Evolutionary conservation across 2,329 filamentous ascomycete species (phyloP).

Genomic region (Aspergillus neoniger): DNA sequence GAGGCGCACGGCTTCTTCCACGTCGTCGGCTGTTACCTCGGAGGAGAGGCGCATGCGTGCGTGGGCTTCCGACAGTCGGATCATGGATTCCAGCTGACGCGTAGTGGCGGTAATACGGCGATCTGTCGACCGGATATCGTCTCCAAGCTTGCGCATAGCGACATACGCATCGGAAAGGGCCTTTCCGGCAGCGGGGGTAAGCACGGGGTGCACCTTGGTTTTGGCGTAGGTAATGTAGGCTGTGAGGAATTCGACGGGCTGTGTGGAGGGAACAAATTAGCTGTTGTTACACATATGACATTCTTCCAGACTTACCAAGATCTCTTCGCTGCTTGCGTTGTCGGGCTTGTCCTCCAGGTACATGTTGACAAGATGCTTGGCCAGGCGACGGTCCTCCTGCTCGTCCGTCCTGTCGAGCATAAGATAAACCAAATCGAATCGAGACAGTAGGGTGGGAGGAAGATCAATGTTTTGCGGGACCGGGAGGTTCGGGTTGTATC

Average conservation of each 20-base stretch:
- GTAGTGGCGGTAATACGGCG: slow-evolving; percentile 98
- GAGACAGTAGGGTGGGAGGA: slow-evolving; percentile 87
- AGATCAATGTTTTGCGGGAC: slow-evolving; percentile 98
- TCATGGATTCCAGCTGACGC: slow-evolving; percentile 96
- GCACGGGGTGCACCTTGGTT: slow-evolving; percentile 76
- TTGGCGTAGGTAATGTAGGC: slow-evolving; percentile 97
- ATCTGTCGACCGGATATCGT: slow-evolving; percentile 82
- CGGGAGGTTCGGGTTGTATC: slow-evolving; percentile 93
- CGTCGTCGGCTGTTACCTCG: slow-evolving; percentile 77
- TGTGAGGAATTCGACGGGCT: slow-evolving; percentile 94
- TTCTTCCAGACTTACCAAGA: slow-evolving; percentile 65
- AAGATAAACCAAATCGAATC: slow-evolving; percentile 96
- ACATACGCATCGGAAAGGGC: slow-evolving; percentile 88
- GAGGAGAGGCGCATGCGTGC: slow-evolving; percentile 90
- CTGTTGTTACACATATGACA: neutral
- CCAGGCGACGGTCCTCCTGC: slow-evolving; percentile 80
- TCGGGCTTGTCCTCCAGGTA: slow-evolving; percentile 94
- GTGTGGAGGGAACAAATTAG: slow-evolving; percentile 9
- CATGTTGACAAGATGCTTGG: slow-evolving; percentile 91
- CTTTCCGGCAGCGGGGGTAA: slow-evolving; percentile 76
- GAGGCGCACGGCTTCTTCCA: slow-evolving; percentile 84
- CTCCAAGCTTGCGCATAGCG: slow-evolving; percentile 89
- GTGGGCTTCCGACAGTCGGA: slow-evolving; percentile 91
- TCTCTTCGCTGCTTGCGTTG: slow-evolving; percentile 73
- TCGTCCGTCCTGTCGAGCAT: slow-evolving; percentile 94